Percentiles rank a stretch among this genome's conserved stretches.
These are phyloP conservation scores for Phialocephala subalpina DNA, from an alignment of 2,329 filamentous ascomycete genomes.

Conservation along the genomic window DNA sequence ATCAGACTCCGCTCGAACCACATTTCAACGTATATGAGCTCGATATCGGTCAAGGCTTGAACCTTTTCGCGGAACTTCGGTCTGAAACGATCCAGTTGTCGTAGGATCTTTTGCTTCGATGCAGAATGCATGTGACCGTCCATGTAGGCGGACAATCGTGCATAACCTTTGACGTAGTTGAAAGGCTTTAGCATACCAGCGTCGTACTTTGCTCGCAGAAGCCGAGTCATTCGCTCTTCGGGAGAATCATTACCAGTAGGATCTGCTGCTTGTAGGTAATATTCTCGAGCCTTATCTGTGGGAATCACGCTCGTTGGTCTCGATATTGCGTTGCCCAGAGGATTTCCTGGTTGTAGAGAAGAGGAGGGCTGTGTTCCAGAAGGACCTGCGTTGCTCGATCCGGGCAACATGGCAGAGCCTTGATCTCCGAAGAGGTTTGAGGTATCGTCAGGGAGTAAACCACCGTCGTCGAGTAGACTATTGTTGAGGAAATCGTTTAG, in stretches of 20 bases:
- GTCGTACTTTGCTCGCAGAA: constrained; percentile 95
- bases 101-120: constrained; percentile 89
- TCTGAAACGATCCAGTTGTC: constrained; percentile 90
- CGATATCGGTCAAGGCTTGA: constrained; percentile 89
- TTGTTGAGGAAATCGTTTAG: constrained; percentile 96
- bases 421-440: constrained; percentile 68
- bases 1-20: constrained; percentile 97
- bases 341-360: constrained; percentile 44
- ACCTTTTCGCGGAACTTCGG: constrained; percentile 97
- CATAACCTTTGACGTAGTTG: constrained; percentile 98
- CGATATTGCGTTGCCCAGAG: constrained; percentile 62
- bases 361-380: constrained; percentile 44
- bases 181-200: constrained; percentile 94
- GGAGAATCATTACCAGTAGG: constrained; percentile 87
- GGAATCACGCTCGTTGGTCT: constrained; percentile 68
- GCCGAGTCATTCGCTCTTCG: constrained; percentile 93
- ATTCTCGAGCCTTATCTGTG: constrained; percentile 75
- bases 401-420: constrained; percentile 53
- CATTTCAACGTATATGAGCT: constrained; percentile 96
- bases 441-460: constrained; percentile 73
- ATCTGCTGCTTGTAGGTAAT: constrained; percentile 96
- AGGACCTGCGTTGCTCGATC: constrained; percentile 50
- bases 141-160: constrained; percentile 88
- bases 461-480: constrained; percentile 85
- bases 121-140: constrained; percentile 83